Percentiles rank a stretch among this genome's conserved stretches.
Evolutionary conservation across 1,284 basidiomycete species (phyloP).

Genomic region (Uromyces viciae-fabae): DNA sequence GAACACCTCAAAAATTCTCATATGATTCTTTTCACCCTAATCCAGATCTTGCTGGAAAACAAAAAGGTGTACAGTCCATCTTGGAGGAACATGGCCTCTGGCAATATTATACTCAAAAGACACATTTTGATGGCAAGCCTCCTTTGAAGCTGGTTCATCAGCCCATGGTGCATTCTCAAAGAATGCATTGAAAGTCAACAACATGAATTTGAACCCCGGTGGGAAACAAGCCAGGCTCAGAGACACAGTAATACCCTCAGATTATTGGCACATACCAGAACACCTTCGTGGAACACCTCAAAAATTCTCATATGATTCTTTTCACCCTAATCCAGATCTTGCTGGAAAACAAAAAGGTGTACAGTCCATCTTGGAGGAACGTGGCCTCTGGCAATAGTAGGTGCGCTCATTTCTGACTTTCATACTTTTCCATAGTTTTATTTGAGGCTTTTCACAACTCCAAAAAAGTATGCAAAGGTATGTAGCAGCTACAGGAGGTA

Average conservation of each 20-base stretch:
- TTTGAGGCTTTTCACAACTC: no score
- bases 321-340: background rate
- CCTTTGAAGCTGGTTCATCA: no score
- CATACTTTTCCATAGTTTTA: no score
- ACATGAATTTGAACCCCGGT: slow-evolving; percentile 2
- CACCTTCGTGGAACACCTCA: background rate
- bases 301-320: background rate
- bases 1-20: background rate
- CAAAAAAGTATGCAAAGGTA: no score
- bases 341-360: slow-evolving; percentile 13
- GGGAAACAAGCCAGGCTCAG: background rate
- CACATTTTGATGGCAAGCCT: no score
- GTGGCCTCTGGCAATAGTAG: background rate
- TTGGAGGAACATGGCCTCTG: slow-evolving; percentile 11
- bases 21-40: background rate
- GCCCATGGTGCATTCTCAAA: background rate
- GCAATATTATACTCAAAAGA: background rate
- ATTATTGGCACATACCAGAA: background rate
- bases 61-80: background rate
- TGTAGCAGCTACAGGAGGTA: no score
- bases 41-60: background rate
- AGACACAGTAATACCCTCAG: background rate
- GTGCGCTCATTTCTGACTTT: no score
- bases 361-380: background rate
- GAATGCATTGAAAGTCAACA: background rate